Conservation (phyloP, 2,329 filamentous ascomycete species). For the Colletotrichum abscissum region DNA sequence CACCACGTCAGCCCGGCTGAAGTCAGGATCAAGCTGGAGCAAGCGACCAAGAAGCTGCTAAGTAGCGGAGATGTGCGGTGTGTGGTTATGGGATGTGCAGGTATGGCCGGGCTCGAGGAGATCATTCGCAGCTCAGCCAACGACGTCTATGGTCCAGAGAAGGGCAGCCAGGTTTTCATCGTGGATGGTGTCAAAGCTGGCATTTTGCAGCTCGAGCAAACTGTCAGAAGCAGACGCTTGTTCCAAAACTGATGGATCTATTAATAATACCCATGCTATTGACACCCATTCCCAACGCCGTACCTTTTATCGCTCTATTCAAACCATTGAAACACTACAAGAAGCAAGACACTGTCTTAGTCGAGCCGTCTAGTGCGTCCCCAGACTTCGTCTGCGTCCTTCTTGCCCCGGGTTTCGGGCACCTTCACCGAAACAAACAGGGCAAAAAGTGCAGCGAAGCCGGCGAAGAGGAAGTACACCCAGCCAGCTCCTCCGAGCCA, state of each 20-base stretch:
- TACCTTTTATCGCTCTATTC: neutral
- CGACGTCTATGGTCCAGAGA: slow-evolving; percentile 70
- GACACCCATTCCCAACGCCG: neutral
- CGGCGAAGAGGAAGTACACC: slow-evolving; percentile 93
- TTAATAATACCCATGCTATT: slow-evolving; percentile 9
- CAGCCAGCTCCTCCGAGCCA: slow-evolving; percentile 76
- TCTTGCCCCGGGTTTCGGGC: slow-evolving; percentile 90
- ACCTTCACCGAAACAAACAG: slow-evolving; percentile 79
- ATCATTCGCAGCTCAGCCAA: slow-evolving; percentile 78
- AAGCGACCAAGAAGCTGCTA: slow-evolving; percentile 76
- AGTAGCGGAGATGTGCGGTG: slow-evolving; percentile 67
- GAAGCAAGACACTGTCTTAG: slow-evolving; percentile 42
- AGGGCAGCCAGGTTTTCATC: slow-evolving; percentile 70
- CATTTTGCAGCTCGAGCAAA: slow-evolving; percentile 69
- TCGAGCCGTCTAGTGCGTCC: slow-evolving; percentile 70
- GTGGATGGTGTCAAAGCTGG: slow-evolving; percentile 85
- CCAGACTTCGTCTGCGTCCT: slow-evolving; percentile 91
- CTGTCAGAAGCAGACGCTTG: slow-evolving; percentile 55
- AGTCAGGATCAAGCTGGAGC: slow-evolving; percentile 73
- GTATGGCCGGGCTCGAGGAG: slow-evolving; percentile 87
- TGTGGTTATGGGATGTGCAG: slow-evolving; percentile 88
- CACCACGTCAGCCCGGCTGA: slow-evolving; percentile 75
- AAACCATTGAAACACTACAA: neutral
- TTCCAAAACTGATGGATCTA: slow-evolving; percentile 42
- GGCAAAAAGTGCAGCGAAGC: slow-evolving; percentile 74